Base-by-base conservation (phyloP, 768 basidiomycete genomes). In the Boletus edulis region DNA sequence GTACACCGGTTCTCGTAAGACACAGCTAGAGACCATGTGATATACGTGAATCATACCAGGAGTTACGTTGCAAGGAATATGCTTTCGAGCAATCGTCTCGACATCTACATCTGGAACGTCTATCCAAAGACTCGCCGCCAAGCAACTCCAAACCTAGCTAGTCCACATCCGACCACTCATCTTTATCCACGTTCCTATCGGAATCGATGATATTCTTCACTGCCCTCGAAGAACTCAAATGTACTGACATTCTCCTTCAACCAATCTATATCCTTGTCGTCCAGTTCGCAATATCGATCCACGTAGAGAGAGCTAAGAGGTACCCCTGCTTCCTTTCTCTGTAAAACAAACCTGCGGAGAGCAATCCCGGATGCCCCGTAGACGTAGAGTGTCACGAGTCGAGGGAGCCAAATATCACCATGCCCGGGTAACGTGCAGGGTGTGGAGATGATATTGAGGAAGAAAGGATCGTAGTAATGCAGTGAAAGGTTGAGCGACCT, bases 401-500 rank as follows among this genome's bases (percentile, higher is more conserved):
- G 29, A 32, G 49, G 40, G 17, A 50, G n/a, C 27, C 27, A 18
- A n/a, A 39, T 12, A 8, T 31, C 3, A 4, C 12, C 37, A n/a
- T 7, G 17, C 7, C 40, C 13, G 20, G 18, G 5, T 18, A 32
- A 41, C 13, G 40, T 35, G 17, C 39, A 24, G 18, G 20, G 15
- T 24, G 20, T 18, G 5, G 5, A 8, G 24, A 42, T 32, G 24
- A 24, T 18, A 13, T 22, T 31, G 18, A 50, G 40, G 20, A 50
- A 42, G 14, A 15, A 2, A 13, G 18, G 4, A 18, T 6, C 5
- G n/a, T 12, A 1, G 37, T 15, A 1, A 7, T 1, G 3, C 0
- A n/a, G 13, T 17, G 24, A n/a, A 18, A 39, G 11, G 17, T 69
- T 68, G 48, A 89, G 67, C 44, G 64, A 56, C 55, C 72, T 68